These are phyloP conservation scores for Paraphoma chrysanthemicola DNA, from an alignment of 2,329 filamentous ascomycete species.

Conservation along the genomic window DNA sequence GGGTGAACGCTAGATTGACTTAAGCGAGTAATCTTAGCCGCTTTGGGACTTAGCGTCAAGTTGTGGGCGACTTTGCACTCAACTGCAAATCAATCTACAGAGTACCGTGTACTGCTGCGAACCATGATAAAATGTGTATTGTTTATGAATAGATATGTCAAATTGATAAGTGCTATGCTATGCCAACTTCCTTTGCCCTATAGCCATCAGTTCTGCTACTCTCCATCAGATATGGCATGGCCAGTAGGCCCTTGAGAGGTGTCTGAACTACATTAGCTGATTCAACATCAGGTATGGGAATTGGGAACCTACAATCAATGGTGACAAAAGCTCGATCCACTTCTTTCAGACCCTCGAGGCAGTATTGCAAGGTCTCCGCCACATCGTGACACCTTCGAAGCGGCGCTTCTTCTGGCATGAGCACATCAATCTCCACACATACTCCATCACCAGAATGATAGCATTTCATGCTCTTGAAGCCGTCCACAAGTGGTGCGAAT, in stretches of 20 bases:
- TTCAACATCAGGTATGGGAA: background rate
- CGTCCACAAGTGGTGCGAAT: slow-evolving; percentile 61
- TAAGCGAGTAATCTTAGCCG: background rate
- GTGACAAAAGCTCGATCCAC: slow-evolving; percentile 62
- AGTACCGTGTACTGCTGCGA: background rate
- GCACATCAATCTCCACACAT: slow-evolving; percentile 68
- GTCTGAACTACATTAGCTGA: slow-evolving; percentile 20
- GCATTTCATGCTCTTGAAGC: slow-evolving; percentile 62
- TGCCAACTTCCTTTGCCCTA: background rate
- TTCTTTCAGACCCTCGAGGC: slow-evolving; percentile 61
- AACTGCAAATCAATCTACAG: no score
- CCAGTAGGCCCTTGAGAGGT: slow-evolving; percentile 34
- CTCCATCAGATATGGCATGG: slow-evolving; percentile 19
- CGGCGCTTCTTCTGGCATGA: slow-evolving; percentile 62
- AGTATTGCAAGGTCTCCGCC: slow-evolving; percentile 70
- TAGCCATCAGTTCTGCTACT: background rate
- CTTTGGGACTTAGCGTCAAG: background rate
- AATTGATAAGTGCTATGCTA: background rate
- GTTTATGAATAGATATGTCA: background rate
- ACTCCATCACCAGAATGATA: slow-evolving; percentile 70
- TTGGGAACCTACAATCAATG: slow-evolving; percentile 53
- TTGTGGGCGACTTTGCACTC: background rate
- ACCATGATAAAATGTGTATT: background rate
- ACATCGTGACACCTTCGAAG: slow-evolving; percentile 65
- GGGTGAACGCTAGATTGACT: background rate